Percentiles rank a stretch among this genome's conserved stretches.
These are phyloP conservation scores for Arabidopsis arenosa DNA, from an alignment of 345 rosid species.

Conservation along the genomic window DNA sequence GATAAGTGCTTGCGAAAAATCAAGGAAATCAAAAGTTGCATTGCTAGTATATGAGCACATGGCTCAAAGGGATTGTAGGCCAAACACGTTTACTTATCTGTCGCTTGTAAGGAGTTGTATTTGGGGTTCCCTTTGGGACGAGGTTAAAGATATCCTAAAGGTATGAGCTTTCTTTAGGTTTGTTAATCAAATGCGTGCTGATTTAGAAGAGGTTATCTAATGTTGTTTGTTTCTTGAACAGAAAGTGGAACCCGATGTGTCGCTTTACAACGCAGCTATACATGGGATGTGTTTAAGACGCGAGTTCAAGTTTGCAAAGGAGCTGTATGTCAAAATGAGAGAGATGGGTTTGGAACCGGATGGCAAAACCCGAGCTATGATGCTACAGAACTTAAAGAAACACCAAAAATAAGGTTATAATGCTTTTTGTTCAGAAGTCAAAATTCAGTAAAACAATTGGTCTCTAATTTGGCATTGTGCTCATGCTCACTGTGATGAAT, in stretches of 20 bases:
- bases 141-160: slow-evolving; percentile 66
- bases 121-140: slow-evolving; percentile 82
- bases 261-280: slow-evolving; percentile 67
- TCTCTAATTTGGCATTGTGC: neutral
- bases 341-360: slow-evolving; percentile 64
- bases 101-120: slow-evolving; percentile 72
- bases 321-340: slow-evolving; percentile 63
- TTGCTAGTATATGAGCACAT: slow-evolving; percentile 76
- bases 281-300: slow-evolving; percentile 79
- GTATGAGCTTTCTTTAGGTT: slow-evolving; percentile 49
- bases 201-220: neutral
- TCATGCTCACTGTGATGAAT: neutral
- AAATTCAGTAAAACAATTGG: neutral
- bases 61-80: slow-evolving; percentile 55
- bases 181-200: neutral
- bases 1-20: slow-evolving; percentile 70
- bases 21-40: slow-evolving; percentile 72
- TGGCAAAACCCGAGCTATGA: slow-evolving; percentile 74
- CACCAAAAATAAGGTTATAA: slow-evolving; percentile 19
- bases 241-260: slow-evolving; percentile 64
- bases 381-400: slow-evolving; percentile 67
- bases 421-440: neutral
- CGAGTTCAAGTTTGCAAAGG: slow-evolving; percentile 64
- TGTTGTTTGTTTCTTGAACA: slow-evolving; percentile 32
- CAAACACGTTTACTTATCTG: slow-evolving; percentile 72